Evolutionary conservation across 768 basidiomycete genomes (phyloP), one percentile per base, ranked within the genome.

Genomic region (Ramaria sp.): DNA sequence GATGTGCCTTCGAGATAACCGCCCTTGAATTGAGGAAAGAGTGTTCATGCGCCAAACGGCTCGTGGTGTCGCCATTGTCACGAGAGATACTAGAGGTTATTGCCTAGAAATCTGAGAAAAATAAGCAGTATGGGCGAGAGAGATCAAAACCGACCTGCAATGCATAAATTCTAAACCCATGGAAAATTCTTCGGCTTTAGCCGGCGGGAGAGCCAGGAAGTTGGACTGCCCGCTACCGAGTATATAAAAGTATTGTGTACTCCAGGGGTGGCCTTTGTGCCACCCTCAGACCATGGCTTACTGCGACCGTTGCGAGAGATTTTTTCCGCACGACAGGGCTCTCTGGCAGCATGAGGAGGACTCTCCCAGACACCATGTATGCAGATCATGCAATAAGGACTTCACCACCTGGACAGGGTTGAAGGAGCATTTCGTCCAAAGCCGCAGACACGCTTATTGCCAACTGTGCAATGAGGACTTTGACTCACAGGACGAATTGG

Each of bases 401-500:
- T 83, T 82, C 61, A 3, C 59, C 0, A 62, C 74, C 0, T 57
- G 58, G 58, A 2, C 0, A 1, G 72, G 61, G 0, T 72, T 78
- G 56, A 68, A 66, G 54, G 69, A 79, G 54, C 83, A 85, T 62
- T 81, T 64, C 58, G 69, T 75, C 24, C 71, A 79, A 51, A 79
- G 76, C 60, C 65, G 67, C 5, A 24, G 13, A 0, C 82, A 83
- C 51, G 12, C 63, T 38, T 84, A 75, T 56, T 85, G 83, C 63
- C 73, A 75, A 53, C 36, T 59, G 18, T 84, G 83, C 63, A 52
- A 73, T 28, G 53, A 57, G 15, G 73, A 78, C 52, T 81, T 78
- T 56, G 42, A 60, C 32, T 45, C 61, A 43, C 20, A 24, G 30
- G 8, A 25, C 48, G 52, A 52, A 30, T 58, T 66, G 18, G 49